phyloP scores from a whole-genome alignment of 1,284 basidiomycete species.

The Moesziomyces globuligerus region DNA sequence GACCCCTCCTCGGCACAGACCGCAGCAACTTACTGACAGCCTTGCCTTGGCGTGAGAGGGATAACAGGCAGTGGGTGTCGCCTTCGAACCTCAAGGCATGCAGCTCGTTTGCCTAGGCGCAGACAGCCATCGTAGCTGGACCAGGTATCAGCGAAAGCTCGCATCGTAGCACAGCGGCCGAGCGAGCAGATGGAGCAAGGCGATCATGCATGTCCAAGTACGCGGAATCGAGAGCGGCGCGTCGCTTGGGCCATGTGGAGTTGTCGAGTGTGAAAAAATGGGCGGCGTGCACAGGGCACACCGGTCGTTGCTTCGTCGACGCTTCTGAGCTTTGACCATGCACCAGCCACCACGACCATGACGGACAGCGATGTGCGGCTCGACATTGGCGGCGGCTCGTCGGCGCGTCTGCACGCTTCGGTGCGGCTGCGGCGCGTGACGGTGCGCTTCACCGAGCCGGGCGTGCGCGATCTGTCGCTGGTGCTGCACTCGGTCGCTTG shows the following conservation, averaged over 20 bases:
- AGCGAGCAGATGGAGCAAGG: background rate
- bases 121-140: no score
- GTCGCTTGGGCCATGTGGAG: no score
- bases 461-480: conserved; percentile 22
- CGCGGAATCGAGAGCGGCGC: no score
- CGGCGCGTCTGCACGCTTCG: conserved; percentile 2
- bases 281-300: no score
- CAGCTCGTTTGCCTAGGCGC: conserved; percentile 18
- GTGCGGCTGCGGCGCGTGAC: conserved; percentile 32
- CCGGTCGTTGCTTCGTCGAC: no score
- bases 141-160: no score
- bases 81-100: conserved; percentile 12
- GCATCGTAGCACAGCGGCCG: background rate
- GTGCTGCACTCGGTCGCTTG: conserved; percentile 1
- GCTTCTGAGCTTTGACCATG: no score
- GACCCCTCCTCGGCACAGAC: no score
- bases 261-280: no score
- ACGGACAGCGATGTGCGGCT: background rate
- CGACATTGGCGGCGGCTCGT: conserved; percentile 13
- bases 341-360: background rate
- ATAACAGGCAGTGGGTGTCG: conserved; percentile 16
- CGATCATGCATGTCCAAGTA: no score
- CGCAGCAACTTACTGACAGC: background rate
- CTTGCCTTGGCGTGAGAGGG: background rate
- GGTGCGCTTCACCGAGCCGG: conserved; percentile 45